phyloP scores from a whole-genome alignment of 441 rosid genomes.

The Theobroma grandiflorum region DNA sequence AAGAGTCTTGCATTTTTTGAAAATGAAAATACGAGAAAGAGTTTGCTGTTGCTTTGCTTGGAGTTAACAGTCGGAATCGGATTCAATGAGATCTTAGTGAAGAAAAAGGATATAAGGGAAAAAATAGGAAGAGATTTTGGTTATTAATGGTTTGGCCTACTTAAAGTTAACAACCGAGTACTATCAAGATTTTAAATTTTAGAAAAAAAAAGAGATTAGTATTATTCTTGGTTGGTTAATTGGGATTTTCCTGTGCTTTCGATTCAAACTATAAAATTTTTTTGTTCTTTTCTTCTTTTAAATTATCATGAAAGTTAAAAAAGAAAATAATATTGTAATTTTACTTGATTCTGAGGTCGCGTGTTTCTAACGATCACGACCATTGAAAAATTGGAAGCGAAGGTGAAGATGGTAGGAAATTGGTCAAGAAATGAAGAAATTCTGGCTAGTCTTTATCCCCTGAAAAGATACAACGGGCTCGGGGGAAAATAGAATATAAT shows the following conservation, averaged over 20 bases:
- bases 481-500: too few species aligned
- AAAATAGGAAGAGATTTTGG: background rate
- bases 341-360: background rate
- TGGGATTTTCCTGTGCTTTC: background rate
- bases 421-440: background rate
- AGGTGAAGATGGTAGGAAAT: background rate
- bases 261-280: background rate
- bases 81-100: background rate
- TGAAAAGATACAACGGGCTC: background rate
- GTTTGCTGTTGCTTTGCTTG: background rate
- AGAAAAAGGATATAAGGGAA: background rate
- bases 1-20: slow-evolving; percentile 49
- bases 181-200: too few species aligned
- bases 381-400: background rate
- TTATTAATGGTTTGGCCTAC: background rate
- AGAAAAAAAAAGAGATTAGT: too few species aligned
- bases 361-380: background rate
- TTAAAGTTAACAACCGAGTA: background rate
- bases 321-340: too few species aligned
- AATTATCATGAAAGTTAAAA: too few species aligned
- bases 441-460: background rate
- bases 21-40: background rate
- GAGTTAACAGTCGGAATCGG: background rate
- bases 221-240: too few species aligned
- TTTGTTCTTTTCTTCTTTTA: too few species aligned